Evolutionary conservation across 441 rosid species (phyloP).

Genomic region (Gossypium lobatum): DNA sequence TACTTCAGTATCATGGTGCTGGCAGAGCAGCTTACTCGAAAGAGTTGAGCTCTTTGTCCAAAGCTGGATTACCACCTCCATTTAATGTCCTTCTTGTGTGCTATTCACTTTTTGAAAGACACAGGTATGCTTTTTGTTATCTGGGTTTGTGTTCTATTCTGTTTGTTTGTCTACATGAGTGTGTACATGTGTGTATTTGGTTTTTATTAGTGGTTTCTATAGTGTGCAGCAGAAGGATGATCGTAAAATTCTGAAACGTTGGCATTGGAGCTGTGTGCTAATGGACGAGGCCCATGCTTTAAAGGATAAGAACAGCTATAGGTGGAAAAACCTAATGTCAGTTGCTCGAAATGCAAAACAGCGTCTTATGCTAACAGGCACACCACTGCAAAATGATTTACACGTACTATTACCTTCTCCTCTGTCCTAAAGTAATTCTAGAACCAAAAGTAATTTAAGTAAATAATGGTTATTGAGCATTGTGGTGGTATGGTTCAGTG

Average conservation of each 20-base stretch:
- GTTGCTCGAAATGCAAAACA: slow-evolving; percentile 90
- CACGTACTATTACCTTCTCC: slow-evolving; percentile 41
- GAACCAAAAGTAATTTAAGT: neutral
- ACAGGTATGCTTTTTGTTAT: slow-evolving; percentile 50
- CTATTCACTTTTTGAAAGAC: slow-evolving; percentile 92
- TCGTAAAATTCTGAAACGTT: slow-evolving; percentile 76
- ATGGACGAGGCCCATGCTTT: slow-evolving; percentile 99
- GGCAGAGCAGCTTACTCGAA: slow-evolving; percentile 74
- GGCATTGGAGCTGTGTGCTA: slow-evolving; percentile 93
- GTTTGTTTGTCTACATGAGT: neutral
- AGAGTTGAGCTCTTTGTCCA: slow-evolving; percentile 67
- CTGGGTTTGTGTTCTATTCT: slow-evolving; percentile 15
- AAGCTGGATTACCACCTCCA: slow-evolving; percentile 81
- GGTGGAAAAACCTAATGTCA: slow-evolving; percentile 96
- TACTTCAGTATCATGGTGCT: slow-evolving; percentile 84
- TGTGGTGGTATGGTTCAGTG: neutral
- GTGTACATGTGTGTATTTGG: slow-evolving; percentile 7
- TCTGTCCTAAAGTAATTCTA: neutral
- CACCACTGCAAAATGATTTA: slow-evolving; percentile 93
- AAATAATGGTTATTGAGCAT: neutral
- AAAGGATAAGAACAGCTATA: slow-evolving; percentile 87
- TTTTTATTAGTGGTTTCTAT: slow-evolving; percentile 28
- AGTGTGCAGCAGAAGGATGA: slow-evolving; percentile 96
- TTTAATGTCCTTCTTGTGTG: slow-evolving; percentile 93
- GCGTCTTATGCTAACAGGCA: slow-evolving; percentile 95